A percentile compares a stretch with the other conserved stretches of the same genome.
These are phyloP conservation scores for Daldinia eschscholtzii DNA, from an alignment of 2,329 filamentous ascomycete genomes.

Conservation along the genomic window DNA sequence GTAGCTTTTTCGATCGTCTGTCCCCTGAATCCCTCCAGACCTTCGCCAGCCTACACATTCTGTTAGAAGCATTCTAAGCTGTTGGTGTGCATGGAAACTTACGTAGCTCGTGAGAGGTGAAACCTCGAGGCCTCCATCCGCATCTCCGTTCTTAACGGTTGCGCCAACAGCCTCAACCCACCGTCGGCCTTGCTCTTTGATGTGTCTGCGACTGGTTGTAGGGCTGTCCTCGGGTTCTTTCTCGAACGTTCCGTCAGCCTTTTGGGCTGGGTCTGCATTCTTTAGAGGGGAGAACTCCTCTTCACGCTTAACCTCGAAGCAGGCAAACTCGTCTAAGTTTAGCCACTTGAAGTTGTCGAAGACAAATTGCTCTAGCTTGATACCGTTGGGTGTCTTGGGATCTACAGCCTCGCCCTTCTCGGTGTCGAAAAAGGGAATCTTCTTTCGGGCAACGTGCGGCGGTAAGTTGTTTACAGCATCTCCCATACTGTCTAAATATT, in stretches of 20 bases:
- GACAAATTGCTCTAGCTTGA: constrained; percentile 99
- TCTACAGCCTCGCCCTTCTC: constrained; percentile 84
- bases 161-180: constrained; percentile 87
- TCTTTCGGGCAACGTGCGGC: constrained; percentile 97
- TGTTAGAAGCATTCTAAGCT: constrained; percentile 22
- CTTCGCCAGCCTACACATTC: constrained; percentile 68
- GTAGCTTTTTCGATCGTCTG: constrained; percentile 52
- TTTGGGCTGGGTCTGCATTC: constrained; percentile 69
- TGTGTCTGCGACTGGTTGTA: constrained; percentile 90
- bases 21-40: constrained; percentile 68
- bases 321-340: constrained; percentile 88
- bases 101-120: constrained; percentile 96
- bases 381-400: constrained; percentile 91
- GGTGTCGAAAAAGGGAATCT: constrained; percentile 89
- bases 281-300: constrained; percentile 99
- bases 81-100: constrained; percentile 62
- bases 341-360: constrained; percentile 98
- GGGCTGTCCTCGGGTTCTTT: constrained; percentile 75
- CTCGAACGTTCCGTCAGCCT: constrained; percentile 81
- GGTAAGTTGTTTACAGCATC: constrained; percentile 87
- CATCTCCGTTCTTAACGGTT: constrained; percentile 69
- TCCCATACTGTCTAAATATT: constrained; percentile 91
- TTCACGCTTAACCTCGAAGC: constrained; percentile 94
- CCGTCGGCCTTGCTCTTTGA: constrained; percentile 88
- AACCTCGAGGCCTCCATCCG: constrained; percentile 81